Evolutionary conservation across 106 monocot species (phyloP), one percentile per base, ranked within the genome.

Genomic region (Iris macrosiphon): DNA sequence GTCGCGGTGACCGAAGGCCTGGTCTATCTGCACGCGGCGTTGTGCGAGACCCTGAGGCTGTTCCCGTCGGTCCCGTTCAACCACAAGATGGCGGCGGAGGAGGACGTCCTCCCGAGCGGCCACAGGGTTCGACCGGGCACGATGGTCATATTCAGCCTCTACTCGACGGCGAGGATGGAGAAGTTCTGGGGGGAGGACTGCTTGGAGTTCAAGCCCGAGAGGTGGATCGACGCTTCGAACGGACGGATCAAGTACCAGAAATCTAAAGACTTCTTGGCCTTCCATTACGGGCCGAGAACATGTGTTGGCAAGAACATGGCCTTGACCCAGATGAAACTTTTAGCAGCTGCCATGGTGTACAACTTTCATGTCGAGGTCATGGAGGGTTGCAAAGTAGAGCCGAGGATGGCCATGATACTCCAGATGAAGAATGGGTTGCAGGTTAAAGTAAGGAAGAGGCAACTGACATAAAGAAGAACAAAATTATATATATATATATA

Each of bases 261-360:
- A n/a, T n/a, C n/a, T n/a, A 73, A 73, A 59, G 73, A 73, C 52
- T 79, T 64, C 49, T 25, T 68, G 29, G 79, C 73, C 37, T 79
- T 80, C 51, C 70, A 75, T 47, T 70, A 60, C 10, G 80, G 80
- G 18, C 80, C 80, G 27, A 65, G 80, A 49, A 45, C 75, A 19
- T 80, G 80, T 51, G 21, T 80, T 0, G 80, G 80, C n/a, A 80
- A 80, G 70, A 72, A 73, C 47, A 73, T 79, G 23, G 79, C 79
- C 0, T 79, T 73, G 63, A 38, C 43, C 58, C 79, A 79, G 72
- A 79, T 79, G 79, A 79, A 79, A 68, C 64, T 59, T 57, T 45
- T 79, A 39, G 68, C 72, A 9, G 62, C 72, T 39, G 22, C 62
- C 18, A 50, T 79, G 15, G 21, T 79, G 27, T 24, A 68, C 2